Conservation (phyloP, 83 land plant genomes). For the Diphasiastrum complanatum region DNA sequence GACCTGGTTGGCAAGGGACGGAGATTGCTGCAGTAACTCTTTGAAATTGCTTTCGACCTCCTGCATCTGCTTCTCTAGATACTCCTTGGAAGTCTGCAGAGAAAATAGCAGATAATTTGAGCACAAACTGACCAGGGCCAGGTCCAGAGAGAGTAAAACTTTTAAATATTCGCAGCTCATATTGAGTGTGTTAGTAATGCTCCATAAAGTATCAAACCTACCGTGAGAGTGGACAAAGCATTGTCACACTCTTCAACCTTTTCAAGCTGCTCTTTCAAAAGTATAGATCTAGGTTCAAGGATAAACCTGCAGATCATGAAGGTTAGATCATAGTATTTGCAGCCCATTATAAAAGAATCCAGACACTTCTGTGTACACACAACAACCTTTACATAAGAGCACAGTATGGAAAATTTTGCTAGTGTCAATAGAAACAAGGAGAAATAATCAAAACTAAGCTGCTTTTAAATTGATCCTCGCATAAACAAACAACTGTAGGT, state of each 20-base stretch:
- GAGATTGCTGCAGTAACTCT: conserved; percentile 79
- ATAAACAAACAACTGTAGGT: too few relatives aligned
- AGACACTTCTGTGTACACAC: neutral
- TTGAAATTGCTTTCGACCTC: conserved; percentile 81
- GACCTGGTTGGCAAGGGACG: conserved; percentile 79
- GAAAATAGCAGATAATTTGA: conserved; percentile 2
- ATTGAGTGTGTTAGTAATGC: neutral
- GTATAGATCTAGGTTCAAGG: conserved; percentile 64
- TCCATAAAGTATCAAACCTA: conserved; percentile 16
- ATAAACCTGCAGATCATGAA: conserved; percentile 56
- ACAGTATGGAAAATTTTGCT: too few relatives aligned
- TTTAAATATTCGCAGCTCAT: neutral
- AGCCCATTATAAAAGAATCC: neutral
- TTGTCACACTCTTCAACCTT: conserved; percentile 74
- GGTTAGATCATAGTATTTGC: neutral
- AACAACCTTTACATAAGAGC: neutral
- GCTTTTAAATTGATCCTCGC: too few relatives aligned
- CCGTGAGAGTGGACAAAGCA: conserved; percentile 66
- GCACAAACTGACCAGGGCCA: conserved; percentile 6
- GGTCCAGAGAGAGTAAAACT: conserved; percentile 1
- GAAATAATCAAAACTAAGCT: too few relatives aligned
- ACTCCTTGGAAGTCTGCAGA: conserved; percentile 69
- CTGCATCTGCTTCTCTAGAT: conserved; percentile 76
- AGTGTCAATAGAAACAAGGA: too few relatives aligned
- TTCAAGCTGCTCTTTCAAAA: conserved; percentile 71